Percentiles rank a stretch among this genome's conserved stretches.
phyloP scores from a whole-genome alignment of 208 protist species.

The Strigomonas culicis region DNA sequence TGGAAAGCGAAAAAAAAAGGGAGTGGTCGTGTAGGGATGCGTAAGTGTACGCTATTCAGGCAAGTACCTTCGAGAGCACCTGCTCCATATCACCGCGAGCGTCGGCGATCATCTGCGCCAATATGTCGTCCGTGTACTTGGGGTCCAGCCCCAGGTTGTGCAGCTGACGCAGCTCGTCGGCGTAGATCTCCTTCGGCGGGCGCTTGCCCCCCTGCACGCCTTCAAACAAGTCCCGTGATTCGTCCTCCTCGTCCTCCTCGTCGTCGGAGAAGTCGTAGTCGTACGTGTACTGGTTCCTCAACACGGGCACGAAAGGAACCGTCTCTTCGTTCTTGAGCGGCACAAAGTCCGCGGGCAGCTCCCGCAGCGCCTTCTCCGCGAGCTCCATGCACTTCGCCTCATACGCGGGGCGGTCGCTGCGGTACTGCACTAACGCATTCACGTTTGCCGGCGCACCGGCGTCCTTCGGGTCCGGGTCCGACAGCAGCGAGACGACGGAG shows the following conservation, averaged over 20 bases:
- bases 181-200: slow-evolving; percentile 29
- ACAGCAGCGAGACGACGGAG: slow-evolving; percentile 92
- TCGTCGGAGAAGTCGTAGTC: slow-evolving; percentile 28
- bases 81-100: slow-evolving; percentile 68
- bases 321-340: background rate
- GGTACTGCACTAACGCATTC: slow-evolving; percentile 87
- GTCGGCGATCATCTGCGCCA: slow-evolving; percentile 58
- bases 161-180: slow-evolving; percentile 69
- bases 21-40: background rate
- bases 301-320: no score
- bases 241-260: slow-evolving; percentile 36
- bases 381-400: slow-evolving; percentile 53
- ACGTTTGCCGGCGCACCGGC: slow-evolving; percentile 94
- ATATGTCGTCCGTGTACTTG: slow-evolving; percentile 47
- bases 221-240: slow-evolving; percentile 36
- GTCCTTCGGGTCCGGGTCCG: slow-evolving; percentile 92
- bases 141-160: slow-evolving; percentile 59
- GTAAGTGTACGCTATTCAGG: background rate
- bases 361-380: slow-evolving; percentile 82
- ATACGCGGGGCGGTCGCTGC: slow-evolving; percentile 69
- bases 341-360: slow-evolving; percentile 85
- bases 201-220: background rate
- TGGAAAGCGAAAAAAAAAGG: slow-evolving; percentile 15
- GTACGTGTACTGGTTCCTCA: slow-evolving; percentile 13
- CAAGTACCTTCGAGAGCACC: slow-evolving; percentile 53